phyloP scores from a whole-genome alignment of 768 basidiomycete species.

The Lactarius sanguifluus region DNA sequence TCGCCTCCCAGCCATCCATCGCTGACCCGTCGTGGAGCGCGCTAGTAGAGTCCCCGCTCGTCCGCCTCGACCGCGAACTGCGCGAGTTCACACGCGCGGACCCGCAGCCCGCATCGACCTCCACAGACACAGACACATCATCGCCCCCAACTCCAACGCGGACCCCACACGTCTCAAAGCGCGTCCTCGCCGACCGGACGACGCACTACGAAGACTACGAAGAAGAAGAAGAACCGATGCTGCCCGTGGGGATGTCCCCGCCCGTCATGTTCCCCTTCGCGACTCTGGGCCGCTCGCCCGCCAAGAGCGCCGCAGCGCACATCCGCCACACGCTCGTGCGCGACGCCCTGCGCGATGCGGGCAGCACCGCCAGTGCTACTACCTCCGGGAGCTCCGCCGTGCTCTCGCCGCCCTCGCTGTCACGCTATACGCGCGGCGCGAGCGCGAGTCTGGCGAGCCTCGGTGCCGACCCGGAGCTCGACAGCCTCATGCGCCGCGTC shows the following conservation, averaged over 20 bases:
- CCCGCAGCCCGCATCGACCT: constrained; percentile 28
- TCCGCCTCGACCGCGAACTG: constrained; percentile 62
- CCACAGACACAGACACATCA: not conserved
- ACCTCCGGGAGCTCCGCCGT: constrained; percentile 49
- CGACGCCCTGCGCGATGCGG: constrained; percentile 34
- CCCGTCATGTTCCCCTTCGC: constrained; percentile 45
- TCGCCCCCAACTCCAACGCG: constrained; percentile 53
- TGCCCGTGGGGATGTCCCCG: constrained; percentile 60
- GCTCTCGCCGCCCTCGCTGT: constrained; percentile 68
- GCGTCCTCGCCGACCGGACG: constrained; percentile 48
- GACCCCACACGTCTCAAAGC: constrained; percentile 62
- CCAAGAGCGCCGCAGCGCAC: constrained; percentile 65
- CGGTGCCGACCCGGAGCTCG: constrained; percentile 54
- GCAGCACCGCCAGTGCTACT: not conserved
- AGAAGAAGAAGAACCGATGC: constrained; percentile 48
- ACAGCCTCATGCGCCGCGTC: constrained; percentile 67
- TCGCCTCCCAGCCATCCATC: not conserved
- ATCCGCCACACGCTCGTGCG: constrained; percentile 66
- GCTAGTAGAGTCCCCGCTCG: constrained; percentile 72
- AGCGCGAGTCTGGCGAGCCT: constrained; percentile 31
- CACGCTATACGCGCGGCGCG: constrained; percentile 56
- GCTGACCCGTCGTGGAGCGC: constrained; percentile 63
- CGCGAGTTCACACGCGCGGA: constrained; percentile 53
- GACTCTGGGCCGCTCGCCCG: constrained; percentile 61
- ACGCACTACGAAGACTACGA: constrained; percentile 45